Base-by-base conservation (phyloP, 2,329 filamentous ascomycete genomes). In the Trichoderma sp. region DNA sequence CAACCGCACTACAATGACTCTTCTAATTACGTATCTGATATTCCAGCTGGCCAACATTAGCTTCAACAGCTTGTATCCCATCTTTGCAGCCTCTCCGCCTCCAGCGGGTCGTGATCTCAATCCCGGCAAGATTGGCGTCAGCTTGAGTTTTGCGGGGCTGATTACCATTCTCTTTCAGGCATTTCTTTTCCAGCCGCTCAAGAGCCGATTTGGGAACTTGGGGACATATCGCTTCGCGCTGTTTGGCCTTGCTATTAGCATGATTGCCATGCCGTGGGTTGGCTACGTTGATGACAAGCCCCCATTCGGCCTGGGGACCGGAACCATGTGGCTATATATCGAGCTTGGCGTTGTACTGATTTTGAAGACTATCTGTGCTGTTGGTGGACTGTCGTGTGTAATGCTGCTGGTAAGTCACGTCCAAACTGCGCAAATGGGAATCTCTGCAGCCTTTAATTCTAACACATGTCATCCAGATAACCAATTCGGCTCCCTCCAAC, bases 41-140 rank as follows among this genome's bases (percentile, higher is more conserved):
- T 99, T 98, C 76, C 94, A 97, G 74, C 84, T 99, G 5, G 90
- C 92, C 69, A 98, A 98, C 78, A 93, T 97, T 71, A 93, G 93
- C 4, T 99, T 94, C 84, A 97, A 97, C 79, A 94, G 92, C 19
- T 83, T 99, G 0, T 99, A 96, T 74, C 95, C 95, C 1, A 94
- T 98, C 64, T 99, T 98, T 73, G 92, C 90, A 0, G 89, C 94
- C 65, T 89, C 91, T 0, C 79, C 86, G 0, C 84, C 89, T 0
- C 95, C 95, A 0, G 90, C 89, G 0, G 95, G 95, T 19, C 90
- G 95, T 48, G 84, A 85, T 1, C 83, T 98, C 4, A 86, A 86
- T 0, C 92, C 94, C 0, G 86, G 88, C 67, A 92, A 92, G 69
- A 97, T 98, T 53, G 95, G 95, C 0, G 80, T 97, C 19, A 92